phyloP scores from a whole-genome alignment of 257 asterid genomes.

The Solanum chmielewskii region DNA sequence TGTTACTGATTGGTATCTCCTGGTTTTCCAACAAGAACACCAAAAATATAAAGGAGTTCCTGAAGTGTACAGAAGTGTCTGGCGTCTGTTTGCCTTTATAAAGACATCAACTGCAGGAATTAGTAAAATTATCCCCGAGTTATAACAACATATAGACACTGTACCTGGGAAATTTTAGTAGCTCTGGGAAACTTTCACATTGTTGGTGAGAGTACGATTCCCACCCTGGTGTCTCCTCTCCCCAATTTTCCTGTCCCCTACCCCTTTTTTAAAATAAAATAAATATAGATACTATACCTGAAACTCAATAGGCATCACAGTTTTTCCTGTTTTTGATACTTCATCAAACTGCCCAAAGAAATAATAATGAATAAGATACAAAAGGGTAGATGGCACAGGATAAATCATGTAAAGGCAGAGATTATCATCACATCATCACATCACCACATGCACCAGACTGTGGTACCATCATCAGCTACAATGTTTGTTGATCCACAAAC shows the following conservation, averaged over 20 bases:
- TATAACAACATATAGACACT: too few species aligned
- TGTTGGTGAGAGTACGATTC: background rate
- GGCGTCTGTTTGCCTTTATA: too few species aligned
- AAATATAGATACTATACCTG: slow-evolving; percentile 29
- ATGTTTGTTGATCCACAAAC: background rate
- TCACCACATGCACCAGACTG: background rate
- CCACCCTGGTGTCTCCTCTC: background rate
- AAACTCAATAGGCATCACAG: slow-evolving; percentile 45
- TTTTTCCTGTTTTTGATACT: slow-evolving; percentile 40
- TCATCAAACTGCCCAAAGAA: slow-evolving; percentile 51
- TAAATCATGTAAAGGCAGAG: background rate
- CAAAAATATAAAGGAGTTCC: too few species aligned
- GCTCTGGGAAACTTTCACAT: background rate
- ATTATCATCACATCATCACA: background rate
- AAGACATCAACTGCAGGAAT: too few species aligned
- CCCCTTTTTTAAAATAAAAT: background rate
- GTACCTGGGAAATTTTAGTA: background rate
- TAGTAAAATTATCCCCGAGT: too few species aligned
- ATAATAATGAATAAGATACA: background rate
- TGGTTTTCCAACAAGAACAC: too few species aligned
- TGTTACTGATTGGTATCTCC: too few species aligned
- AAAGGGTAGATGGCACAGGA: background rate
- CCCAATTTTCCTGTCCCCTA: background rate
- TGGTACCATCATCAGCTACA: background rate
- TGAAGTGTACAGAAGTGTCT: too few species aligned